Base-by-base conservation (phyloP, 176 grass and related monocot species). In the Triticum monococcum region DNA sequence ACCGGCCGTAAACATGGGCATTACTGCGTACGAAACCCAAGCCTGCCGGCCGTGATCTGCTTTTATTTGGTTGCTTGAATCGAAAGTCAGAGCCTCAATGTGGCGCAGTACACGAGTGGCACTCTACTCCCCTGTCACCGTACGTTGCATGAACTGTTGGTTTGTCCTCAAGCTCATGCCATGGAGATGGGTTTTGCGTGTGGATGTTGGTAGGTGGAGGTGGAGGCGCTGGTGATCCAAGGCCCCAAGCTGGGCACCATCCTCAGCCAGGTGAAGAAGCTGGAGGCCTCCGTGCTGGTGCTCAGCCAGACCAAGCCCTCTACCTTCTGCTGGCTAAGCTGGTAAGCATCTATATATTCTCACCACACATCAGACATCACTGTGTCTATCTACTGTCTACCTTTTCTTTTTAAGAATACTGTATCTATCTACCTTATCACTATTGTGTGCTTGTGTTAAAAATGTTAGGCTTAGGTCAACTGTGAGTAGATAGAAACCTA, bases 191-290 rank as follows among this genome's bases (percentile, higher is more conserved):
- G 36, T 37, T 37, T 37, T 87, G 79, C 36, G 20, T 92, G 66
- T 84, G 65, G 72, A 88, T 84, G 66, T 62, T 82, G 80, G 82
- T 86, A 97, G 94, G 94, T 97, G 90, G 94, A 92, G 80, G 83
- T 97, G 8, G 92, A 97, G 43, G 94, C 92, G 18, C 77, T 97
- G 25, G 92, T 94, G 62, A 94, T 97, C 87, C 92, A 92, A 78
- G 92, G 94, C 11, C 86, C 94, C 67, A 87, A 94, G 86, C 88
- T 97, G 12, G 74, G 46, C 81, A 94, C 94, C 7, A 76, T 96
- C 20, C 91, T 96, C 23, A 96, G 83, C 79, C 94, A 96, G 77
- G 94, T 93, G 68, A 93, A 91, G 91, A 96, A 96, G 79, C 74
- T 96, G 87, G 94, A 96, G 83, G 87, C 92, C 17, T 92, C 91